A percentile compares a stretch with the other conserved stretches of the same genome.
These are phyloP conservation scores for Thelonectria blattea DNA, from an alignment of 2,329 filamentous ascomycete species.

Conservation along the genomic window DNA sequence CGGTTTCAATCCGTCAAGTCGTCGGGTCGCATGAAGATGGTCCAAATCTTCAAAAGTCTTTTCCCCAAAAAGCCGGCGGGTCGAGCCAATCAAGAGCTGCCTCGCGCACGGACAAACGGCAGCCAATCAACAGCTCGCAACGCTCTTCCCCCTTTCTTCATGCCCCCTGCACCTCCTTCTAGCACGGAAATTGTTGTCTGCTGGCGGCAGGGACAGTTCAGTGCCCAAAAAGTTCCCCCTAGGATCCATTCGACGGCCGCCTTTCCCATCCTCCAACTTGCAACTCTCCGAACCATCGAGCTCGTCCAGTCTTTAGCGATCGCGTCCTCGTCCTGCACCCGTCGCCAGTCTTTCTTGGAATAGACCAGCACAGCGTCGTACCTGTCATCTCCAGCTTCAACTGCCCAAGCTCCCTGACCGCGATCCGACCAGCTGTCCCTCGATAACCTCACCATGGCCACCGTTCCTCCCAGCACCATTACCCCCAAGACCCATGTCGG, in stretches of 20 bases:
- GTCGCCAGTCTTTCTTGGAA: constrained; percentile 39
- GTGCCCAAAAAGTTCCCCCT: constrained; percentile 50
- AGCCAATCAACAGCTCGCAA: constrained; percentile 41
- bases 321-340: constrained; percentile 27
- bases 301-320: constrained; percentile 31
- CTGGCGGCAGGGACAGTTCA: constrained; percentile 47
- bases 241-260: constrained; percentile 37
- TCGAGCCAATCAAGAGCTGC: constrained; percentile 43
- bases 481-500: constrained; percentile 98
- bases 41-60: constrained; percentile 38
- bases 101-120: constrained; percentile 36
- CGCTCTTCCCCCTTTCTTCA: constrained; percentile 51
- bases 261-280: constrained; percentile 39
- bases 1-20: constrained; percentile 23
- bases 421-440: constrained; percentile 37
- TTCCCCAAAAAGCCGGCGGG: constrained; percentile 35
- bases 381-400: constrained; percentile 30
- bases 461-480: constrained; percentile 73
- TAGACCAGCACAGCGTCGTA: constrained; percentile 32
- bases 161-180: constrained; percentile 45
- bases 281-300: constrained; percentile 35
- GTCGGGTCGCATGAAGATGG: constrained; percentile 30
- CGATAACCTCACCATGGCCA: constrained; percentile 53
- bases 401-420: constrained; percentile 40
- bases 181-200: constrained; percentile 57